Base-by-base conservation (phyloP, 2,329 filamentous ascomycete genomes). In the Aspergillus persii region DNA sequence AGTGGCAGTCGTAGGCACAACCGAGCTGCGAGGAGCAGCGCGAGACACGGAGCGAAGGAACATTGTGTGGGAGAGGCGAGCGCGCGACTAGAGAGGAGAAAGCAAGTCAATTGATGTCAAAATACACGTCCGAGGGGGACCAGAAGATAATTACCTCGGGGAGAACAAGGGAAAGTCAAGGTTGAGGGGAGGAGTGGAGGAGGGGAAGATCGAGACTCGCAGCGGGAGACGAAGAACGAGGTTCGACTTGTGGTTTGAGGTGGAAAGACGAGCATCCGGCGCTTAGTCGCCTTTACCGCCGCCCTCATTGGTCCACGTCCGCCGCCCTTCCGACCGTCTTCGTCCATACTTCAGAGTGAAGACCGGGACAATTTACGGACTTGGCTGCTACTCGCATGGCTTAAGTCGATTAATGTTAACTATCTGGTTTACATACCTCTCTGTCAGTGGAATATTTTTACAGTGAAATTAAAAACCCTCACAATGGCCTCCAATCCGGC, bases 1-100 rank as follows among this genome's bases (percentile, higher is more conserved):
- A 66, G 71, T 66, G 68, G 74, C 68, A 61, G 65, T 67, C 58
- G 71, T 69, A 65, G 67, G 66, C 64, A 69, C 63, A 65, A 71
- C 73, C 64, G 76, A 74, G 70, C 76, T 74, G 71, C 76, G 76
- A 76, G 76, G 67, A 62, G 68, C 75, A 71, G 76, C 76, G 70
- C 77, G 75, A 71, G 78, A 71, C 66, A 78, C 66, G 68, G 77
- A 75, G 70, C 72, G 77, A 75, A 78, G 71, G 74, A 77, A 76
- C 79, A 81, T 81, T 71, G 71, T 77, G 74, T 76, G 74, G 59
- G 72, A 61, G 59, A 63, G 64, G 65, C 50, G 64, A 61, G 55
- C 63, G 65, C 61, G 64, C 65, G 69, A 69, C 67, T 61, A 66
- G 36, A 41, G 15, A 41, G 36, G 12, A 4, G 36, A 41, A 63